Percentiles rank a stretch among this genome's conserved stretches.
Evolutionary conservation across 1,139 yeast genomes (phyloP).

Genomic region (Magnusiomyces sp.): DNA sequence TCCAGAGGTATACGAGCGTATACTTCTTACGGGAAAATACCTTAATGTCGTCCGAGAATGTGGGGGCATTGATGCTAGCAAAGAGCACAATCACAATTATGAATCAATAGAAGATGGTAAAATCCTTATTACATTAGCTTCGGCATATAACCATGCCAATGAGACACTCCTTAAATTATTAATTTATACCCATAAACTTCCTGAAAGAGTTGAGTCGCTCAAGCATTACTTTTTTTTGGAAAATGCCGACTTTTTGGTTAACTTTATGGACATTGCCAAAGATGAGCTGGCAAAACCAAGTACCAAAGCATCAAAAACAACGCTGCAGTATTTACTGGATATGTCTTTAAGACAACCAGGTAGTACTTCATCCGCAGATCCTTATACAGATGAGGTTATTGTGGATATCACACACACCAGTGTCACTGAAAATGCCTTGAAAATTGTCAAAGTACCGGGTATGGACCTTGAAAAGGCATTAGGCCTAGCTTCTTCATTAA

Average conservation of each 20-base stretch:
- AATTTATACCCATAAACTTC: slow-evolving; percentile 52
- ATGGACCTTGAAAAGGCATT: slow-evolving; percentile 42
- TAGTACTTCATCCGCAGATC: slow-evolving; percentile 33
- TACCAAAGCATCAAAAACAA: slow-evolving; percentile 33
- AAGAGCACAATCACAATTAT: slow-evolving; percentile 27
- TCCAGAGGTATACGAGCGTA: slow-evolving; percentile 50
- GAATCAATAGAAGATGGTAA: slow-evolving; percentile 47
- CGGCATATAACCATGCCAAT: slow-evolving; percentile 66
- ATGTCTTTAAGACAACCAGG: slow-evolving; percentile 37
- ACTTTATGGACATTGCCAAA: slow-evolving; percentile 36
- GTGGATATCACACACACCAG: slow-evolving; percentile 26
- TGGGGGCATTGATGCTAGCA: slow-evolving; percentile 32
- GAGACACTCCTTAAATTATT: slow-evolving; percentile 49
- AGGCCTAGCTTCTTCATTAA: slow-evolving; percentile 3
- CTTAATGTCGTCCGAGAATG: slow-evolving; percentile 64
- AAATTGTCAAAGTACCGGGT: slow-evolving; percentile 55
- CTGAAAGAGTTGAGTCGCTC: slow-evolving; percentile 35
- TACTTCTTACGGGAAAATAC: slow-evolving; percentile 78
- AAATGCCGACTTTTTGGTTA: slow-evolving; percentile 41
- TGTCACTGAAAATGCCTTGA: slow-evolving; percentile 51
- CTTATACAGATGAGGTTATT: slow-evolving; percentile 32
- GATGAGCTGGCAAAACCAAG: slow-evolving; percentile 37
- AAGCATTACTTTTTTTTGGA: slow-evolving; percentile 50
- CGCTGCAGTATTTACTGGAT: slow-evolving; percentile 35
- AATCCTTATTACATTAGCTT: slow-evolving; percentile 48